Base-by-base conservation (phyloP, 2,329 filamentous ascomycete genomes). In the Aspergillus niger region DNA sequence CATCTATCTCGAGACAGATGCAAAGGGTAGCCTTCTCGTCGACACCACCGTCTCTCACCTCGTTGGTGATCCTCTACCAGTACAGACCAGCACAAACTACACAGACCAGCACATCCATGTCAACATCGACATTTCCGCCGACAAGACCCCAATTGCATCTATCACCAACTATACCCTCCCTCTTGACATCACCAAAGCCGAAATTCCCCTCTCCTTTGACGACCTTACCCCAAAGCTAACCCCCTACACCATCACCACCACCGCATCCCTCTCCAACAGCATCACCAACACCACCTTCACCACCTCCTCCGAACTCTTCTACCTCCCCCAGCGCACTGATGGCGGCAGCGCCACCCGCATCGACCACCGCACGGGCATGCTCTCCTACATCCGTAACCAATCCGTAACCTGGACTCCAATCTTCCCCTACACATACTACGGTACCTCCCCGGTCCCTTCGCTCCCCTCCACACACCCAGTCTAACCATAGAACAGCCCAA, bases 291-390 rank as follows among this genome's bases (percentile, higher is more conserved):
- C 52, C 8, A 44, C 38, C 24, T 44, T 55, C 52, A 55, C 38
- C n/a, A 20, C 24, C 22, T 2, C 15, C 52, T 41, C 52, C 15
- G 36, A 41, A 1, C 52, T 55, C 3, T 55, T 44, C 52, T 43
- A 43, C 52, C 52, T 55, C 22, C 52, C 38, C 38, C 52, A 30
- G 8, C 52, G 52, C 38, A 44, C 52, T 4, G 39, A 55, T 24
- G 52, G 52, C n/a, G 52, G 52, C 38, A 55, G 52, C 38, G 52
- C 52, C 36, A 55, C 52, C 22, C 52, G 52, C 38, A 55, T 55
- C 38, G 52, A 55, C 52, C 38, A 55, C 3, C 38, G 38, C 20
- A 26, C 43, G 4, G 38, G 38, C 38, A 38, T 38, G 2, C 22
- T 55, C 8, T 41, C 52, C 22, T 55, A 55, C 52, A 22, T 43